Conservation (phyloP, 805 yeast genomes). For the Cyberlindnera euphorbiiphila region DNA sequence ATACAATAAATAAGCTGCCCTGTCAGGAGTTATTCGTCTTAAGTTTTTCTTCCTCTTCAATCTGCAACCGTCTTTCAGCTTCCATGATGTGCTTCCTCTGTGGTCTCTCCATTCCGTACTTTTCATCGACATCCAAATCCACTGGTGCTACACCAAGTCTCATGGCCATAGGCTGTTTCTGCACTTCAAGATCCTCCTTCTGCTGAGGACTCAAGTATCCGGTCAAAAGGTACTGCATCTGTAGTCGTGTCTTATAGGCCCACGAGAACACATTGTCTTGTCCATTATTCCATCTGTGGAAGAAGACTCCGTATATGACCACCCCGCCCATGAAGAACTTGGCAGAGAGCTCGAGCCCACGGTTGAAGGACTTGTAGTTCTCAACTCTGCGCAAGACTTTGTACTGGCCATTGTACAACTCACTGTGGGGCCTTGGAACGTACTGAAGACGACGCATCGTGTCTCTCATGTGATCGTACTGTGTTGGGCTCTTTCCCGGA, state of each 20-base stretch:
- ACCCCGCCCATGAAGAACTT: slow-evolving; percentile 46
- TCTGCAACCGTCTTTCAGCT: slow-evolving; percentile 68
- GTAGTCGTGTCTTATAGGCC: slow-evolving; percentile 59
- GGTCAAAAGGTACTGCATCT: slow-evolving; percentile 47
- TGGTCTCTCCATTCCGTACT: slow-evolving; percentile 58
- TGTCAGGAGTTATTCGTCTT: background rate
- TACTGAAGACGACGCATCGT: slow-evolving; percentile 73
- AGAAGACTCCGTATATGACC: slow-evolving; percentile 59
- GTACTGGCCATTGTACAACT: slow-evolving; percentile 73
- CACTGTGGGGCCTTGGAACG: slow-evolving; percentile 74
- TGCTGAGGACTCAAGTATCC: slow-evolving; percentile 57
- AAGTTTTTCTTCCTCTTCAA: slow-evolving; percentile 51
- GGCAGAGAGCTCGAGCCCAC: slow-evolving; percentile 59
- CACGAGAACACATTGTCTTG: slow-evolving; percentile 70
- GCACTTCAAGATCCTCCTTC: slow-evolving; percentile 49
- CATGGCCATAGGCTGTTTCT: slow-evolving; percentile 32
- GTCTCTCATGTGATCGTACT: slow-evolving; percentile 62
- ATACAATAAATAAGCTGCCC: slow-evolving; percentile 1
- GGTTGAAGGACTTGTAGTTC: slow-evolving; percentile 47
- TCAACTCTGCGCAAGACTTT: slow-evolving; percentile 62
- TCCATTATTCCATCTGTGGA: slow-evolving; percentile 83
- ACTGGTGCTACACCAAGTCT: slow-evolving; percentile 30
- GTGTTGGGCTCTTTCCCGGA: slow-evolving; percentile 64
- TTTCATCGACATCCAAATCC: slow-evolving; percentile 31
- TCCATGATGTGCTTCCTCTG: slow-evolving; percentile 67